Base-by-base conservation (phyloP, 2,329 filamentous ascomycete genomes). In the Pseudogymnoascus verrucosus region DNA sequence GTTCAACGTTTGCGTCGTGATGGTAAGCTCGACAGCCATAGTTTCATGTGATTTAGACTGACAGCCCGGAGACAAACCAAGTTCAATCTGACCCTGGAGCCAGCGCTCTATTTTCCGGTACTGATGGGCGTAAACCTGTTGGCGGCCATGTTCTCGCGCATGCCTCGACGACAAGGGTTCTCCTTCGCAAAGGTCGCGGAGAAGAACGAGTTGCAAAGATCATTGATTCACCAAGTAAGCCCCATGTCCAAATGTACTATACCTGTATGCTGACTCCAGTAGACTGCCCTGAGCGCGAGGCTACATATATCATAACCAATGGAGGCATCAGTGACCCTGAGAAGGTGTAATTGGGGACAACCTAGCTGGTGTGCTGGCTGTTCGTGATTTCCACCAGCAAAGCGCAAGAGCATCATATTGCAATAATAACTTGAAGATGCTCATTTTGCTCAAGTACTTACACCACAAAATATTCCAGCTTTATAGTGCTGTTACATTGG, bases 121-220 rank as follows among this genome's bases (percentile, higher is more conserved):
- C 84, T 63, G 87, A 89, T 75, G 87, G 87, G 54, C 80, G 86
- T 57, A 89, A 89, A 72, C 85, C 86, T 60, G 82, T 86, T 60
- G 84, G 85, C 65, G 87, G 86, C 14, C 86, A 89, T 74, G 83
- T 89, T 63, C 82, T 89, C 31, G 86, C 86, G 39, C 86, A 89
- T 73, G 86, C 86, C 61, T 88, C 85, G 62, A 82, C 86, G 2
- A 89, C 87, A 40, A 80, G 87, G 63, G 79, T 89, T 63, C 76
- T 89, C 10, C 79, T 89, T 64, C 80, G 87, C 8, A 89, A 89
- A 70, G 87, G 87, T 57, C 80, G 87, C 66, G 86, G 86, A 8
- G 87, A 89, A 65, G 87, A 89, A 72, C 80, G 87, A 64, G 87
- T 89, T 59, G 87, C 87, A 2, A 89, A 89, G 75, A 83, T 89